Evolutionary conservation across 2,329 filamentous ascomycete species (phyloP).

Genomic region (Grosmannia huntii): DNA sequence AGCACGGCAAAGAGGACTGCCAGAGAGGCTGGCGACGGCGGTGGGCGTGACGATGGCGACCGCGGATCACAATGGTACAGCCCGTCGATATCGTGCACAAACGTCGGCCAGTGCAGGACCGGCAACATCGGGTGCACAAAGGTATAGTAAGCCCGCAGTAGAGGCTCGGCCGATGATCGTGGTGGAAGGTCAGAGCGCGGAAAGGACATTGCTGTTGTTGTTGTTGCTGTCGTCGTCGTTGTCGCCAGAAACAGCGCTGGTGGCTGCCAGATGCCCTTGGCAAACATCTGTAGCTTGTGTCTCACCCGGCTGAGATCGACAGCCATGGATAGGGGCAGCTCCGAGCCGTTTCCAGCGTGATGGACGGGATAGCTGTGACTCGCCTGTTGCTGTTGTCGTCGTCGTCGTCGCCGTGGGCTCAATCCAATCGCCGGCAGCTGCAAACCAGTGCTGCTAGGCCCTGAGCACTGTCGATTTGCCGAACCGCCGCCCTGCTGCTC

Average conservation of each 20-base stretch:
- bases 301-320: slow-evolving; percentile 62
- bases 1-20: slow-evolving; percentile 74
- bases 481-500: neutral
- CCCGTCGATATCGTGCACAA: slow-evolving; percentile 61
- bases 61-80: slow-evolving; percentile 45
- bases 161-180: slow-evolving; percentile 53
- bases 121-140: slow-evolving; percentile 72
- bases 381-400: slow-evolving; percentile 24
- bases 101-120: slow-evolving; percentile 77
- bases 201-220: neutral
- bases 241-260: slow-evolving; percentile 48
- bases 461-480: no score
- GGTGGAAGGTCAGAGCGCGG: slow-evolving; percentile 51
- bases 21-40: slow-evolving; percentile 40
- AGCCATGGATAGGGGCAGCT: slow-evolving; percentile 24
- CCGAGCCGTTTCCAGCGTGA: neutral
- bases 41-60: slow-evolving; percentile 19
- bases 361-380: neutral
- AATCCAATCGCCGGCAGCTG: slow-evolving; percentile 53
- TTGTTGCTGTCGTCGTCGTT: neutral
- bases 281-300: slow-evolving; percentile 57
- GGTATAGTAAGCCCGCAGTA: slow-evolving; percentile 63
- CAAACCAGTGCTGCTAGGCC: slow-evolving; percentile 14
- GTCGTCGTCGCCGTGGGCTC: slow-evolving; percentile 50
- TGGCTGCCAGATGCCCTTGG: slow-evolving; percentile 67